phyloP scores from a whole-genome alignment of 2,329 filamentous ascomycete species.

The Pseudocercospora pini-densiflorae region DNA sequence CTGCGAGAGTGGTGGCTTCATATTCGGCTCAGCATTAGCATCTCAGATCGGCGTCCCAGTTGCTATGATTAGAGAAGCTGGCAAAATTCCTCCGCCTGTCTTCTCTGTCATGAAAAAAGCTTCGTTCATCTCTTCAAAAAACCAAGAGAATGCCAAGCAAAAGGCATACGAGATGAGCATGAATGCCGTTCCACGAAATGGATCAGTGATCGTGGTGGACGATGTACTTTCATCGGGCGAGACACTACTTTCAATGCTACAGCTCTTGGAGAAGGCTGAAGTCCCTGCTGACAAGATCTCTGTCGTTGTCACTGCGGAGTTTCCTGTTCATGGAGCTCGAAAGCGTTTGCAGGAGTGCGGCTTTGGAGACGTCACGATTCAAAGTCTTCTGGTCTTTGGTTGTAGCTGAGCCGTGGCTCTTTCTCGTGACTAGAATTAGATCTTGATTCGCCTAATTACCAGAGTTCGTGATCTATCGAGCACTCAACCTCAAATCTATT shows the following conservation, averaged over 20 bases:
- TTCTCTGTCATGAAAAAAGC: slow-evolving; percentile 52
- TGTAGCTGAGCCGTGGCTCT: slow-evolving; percentile 32
- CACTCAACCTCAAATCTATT: neutral
- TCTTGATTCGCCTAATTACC: neutral
- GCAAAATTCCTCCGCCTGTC: slow-evolving; percentile 64
- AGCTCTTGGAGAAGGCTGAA: slow-evolving; percentile 52
- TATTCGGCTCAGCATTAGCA: slow-evolving; percentile 60
- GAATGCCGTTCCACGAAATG: slow-evolving; percentile 46
- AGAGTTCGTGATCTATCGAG: neutral
- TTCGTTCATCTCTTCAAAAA: slow-evolving; percentile 60
- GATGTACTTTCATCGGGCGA: slow-evolving; percentile 63
- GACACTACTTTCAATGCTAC: slow-evolving; percentile 59
- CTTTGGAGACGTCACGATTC: slow-evolving; percentile 56
- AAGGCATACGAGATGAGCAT: slow-evolving; percentile 57
- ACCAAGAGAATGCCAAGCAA: slow-evolving; percentile 30
- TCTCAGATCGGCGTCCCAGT: slow-evolving; percentile 48
- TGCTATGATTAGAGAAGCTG: slow-evolving; percentile 57
- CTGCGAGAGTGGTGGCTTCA: slow-evolving; percentile 63
- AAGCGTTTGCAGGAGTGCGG: slow-evolving; percentile 51
- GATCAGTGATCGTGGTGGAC: slow-evolving; percentile 61
- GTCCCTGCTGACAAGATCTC: slow-evolving; percentile 48
- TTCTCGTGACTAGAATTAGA: neutral
- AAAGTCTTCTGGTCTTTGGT: slow-evolving; percentile 59
- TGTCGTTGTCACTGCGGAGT: slow-evolving; percentile 62
- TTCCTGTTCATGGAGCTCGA: slow-evolving; percentile 60